Percentiles rank a stretch among this genome's conserved stretches.
Conservation (phyloP, 768 basidiomycete genomes). For the Lentinula guzmanii region DNA sequence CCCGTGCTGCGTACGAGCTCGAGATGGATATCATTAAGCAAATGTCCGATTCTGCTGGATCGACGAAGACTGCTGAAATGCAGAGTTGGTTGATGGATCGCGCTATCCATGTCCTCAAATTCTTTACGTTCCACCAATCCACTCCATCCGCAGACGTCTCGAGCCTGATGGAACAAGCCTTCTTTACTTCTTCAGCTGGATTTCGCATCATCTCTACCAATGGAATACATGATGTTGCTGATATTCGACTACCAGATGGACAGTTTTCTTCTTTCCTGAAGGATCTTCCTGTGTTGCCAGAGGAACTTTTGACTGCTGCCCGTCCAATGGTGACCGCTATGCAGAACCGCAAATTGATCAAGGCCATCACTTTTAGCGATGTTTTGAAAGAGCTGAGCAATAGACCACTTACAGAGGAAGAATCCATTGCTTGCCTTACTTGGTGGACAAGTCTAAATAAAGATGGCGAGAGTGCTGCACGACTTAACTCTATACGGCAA, state of each 20-base stretch:
- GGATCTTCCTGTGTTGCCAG: conserved; percentile 67
- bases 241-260: conserved; percentile 70
- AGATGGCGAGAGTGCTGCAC: conserved; percentile 24
- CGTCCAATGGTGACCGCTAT: conserved; percentile 56
- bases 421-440: conserved; percentile 76
- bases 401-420: conserved; percentile 62
- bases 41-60: conserved; percentile 20
- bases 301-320: conserved; percentile 49
- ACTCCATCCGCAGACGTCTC: conserved; percentile 84
- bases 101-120: conserved; percentile 75
- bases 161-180: conserved; percentile 61
- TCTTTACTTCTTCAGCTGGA: conserved; percentile 60
- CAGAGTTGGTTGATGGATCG: conserved; percentile 48
- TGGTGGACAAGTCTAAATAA: conserved; percentile 69
- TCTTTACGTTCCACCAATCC: conserved; percentile 86
- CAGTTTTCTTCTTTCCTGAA: conserved; percentile 73
- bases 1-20: conserved; percentile 78
- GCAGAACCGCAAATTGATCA: conserved; percentile 58
- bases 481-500: conserved; percentile 40
- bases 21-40: conserved; percentile 58
- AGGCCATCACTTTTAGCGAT: conserved; percentile 74
- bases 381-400: conserved; percentile 71
- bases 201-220: conserved; percentile 72
- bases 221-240: conserved; percentile 60
- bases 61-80: conserved; percentile 31